phyloP scores from a whole-genome alignment of 75 land plant species.

The Cupressus sempervirens region DNA sequence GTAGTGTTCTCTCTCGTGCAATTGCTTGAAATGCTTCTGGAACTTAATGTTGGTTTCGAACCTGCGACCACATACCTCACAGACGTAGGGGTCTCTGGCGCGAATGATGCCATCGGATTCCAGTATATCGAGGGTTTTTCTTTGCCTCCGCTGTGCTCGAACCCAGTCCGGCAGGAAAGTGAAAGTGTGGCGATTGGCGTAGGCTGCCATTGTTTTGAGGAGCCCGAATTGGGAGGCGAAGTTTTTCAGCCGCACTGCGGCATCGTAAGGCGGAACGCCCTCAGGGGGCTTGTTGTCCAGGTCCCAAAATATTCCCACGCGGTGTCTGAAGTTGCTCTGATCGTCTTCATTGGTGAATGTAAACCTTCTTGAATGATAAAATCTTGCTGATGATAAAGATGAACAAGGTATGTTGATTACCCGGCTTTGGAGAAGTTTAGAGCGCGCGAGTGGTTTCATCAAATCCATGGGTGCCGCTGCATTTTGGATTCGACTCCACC shows the following conservation, averaged over 20 bases:
- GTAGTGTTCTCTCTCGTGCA: constrained; percentile 77
- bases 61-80: constrained; percentile 75
- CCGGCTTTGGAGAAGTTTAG: background rate
- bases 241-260: constrained; percentile 51
- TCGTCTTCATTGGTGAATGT: background rate
- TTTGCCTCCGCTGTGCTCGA: constrained; percentile 39
- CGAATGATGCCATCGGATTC: constrained; percentile 34
- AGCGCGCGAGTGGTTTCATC: background rate
- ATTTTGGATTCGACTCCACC: too few species aligned
- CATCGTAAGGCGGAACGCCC: constrained; percentile 50
- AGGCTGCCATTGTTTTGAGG: constrained; percentile 56
- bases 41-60: constrained; percentile 51
- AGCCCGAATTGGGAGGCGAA: constrained; percentile 57
- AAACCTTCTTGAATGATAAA: background rate
- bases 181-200: constrained; percentile 65
- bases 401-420: background rate
- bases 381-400: background rate
- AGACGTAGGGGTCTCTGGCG: constrained; percentile 40
- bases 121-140: constrained; percentile 35
- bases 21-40: constrained; percentile 61
- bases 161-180: constrained; percentile 42
- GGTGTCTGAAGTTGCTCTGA: background rate
- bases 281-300: constrained; percentile 76
- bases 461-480: background rate
- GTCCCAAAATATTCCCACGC: constrained; percentile 80